A percentile compares a stretch with the other conserved stretches of the same genome.
Conservation (phyloP, 2,329 filamentous ascomycete genomes). For the Aspergillus sp. region DNA sequence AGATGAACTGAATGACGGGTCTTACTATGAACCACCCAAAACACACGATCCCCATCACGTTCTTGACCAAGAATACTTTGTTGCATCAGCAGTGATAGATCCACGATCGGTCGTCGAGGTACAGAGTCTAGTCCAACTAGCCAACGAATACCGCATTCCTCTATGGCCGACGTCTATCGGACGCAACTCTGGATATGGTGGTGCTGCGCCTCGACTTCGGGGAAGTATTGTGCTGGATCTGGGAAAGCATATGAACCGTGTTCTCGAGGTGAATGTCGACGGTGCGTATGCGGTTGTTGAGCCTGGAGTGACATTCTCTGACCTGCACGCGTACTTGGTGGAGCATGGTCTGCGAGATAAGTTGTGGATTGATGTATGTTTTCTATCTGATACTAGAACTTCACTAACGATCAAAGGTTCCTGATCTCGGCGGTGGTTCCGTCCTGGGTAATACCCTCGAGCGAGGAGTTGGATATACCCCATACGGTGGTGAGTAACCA, state of each 20-base stretch:
- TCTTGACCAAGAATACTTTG: slow-evolving; percentile 39
- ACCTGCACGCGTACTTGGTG: slow-evolving; percentile 38
- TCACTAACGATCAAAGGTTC: not conserved
- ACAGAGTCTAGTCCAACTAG: slow-evolving; percentile 9
- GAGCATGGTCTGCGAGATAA: not conserved
- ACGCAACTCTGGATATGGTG: slow-evolving; percentile 49
- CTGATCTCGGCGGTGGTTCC: slow-evolving; percentile 38
- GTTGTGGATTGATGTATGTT: not conserved
- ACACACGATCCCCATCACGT: slow-evolving; percentile 39
- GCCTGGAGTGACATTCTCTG: slow-evolving; percentile 52
- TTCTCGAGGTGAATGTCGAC: slow-evolving; percentile 48
- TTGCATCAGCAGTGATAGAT: slow-evolving; percentile 39
- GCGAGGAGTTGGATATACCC: slow-evolving; percentile 44
- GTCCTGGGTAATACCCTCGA: slow-evolving; percentile 46
- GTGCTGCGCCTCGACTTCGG: slow-evolving; percentile 42
- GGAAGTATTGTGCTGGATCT: slow-evolving; percentile 45
- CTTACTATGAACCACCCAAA: slow-evolving; percentile 29
- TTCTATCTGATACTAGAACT: too few species aligned
- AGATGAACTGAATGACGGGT: slow-evolving; percentile 15
- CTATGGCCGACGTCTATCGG: slow-evolving; percentile 34
- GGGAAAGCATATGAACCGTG: slow-evolving; percentile 45
- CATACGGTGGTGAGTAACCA: slow-evolving; percentile 4
- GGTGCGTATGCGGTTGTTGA: slow-evolving; percentile 51
- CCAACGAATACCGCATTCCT: slow-evolving; percentile 29
- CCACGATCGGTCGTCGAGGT: slow-evolving; percentile 11